Conservation (phyloP, 371 early-diverging fungal species). For the Mucor racemosus region DNA sequence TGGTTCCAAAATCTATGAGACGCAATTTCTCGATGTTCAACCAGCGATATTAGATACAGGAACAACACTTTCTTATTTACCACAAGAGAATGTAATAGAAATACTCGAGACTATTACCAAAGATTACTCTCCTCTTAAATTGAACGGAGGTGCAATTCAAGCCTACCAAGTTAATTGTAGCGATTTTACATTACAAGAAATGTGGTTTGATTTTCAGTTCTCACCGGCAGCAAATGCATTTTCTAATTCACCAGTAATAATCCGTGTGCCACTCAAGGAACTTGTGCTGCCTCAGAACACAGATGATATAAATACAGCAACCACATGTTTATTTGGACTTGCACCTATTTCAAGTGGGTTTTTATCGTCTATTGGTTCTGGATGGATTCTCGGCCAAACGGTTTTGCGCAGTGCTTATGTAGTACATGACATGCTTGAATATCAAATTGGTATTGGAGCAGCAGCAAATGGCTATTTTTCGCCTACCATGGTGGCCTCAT, state of each 20-base stretch:
- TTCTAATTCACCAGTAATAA: conserved; percentile 10
- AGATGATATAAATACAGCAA: conserved; percentile 13
- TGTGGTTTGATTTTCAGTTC: conserved; percentile 27
- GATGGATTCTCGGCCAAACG: conserved; percentile 37
- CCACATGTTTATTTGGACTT: conserved; percentile 36
- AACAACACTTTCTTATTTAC: conserved; percentile 34
- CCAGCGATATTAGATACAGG: conserved; percentile 41
- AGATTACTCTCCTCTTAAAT: conserved; percentile 10
- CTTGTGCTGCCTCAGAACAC: conserved; percentile 30
- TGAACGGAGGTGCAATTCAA: conserved; percentile 14
- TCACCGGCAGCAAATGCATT: neutral
- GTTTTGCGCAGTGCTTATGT: conserved; percentile 40
- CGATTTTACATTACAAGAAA: neutral
- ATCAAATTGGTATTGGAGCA: conserved; percentile 20
- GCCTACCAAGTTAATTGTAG: conserved; percentile 27
- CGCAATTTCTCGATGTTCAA: conserved; percentile 13
- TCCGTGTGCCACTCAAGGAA: conserved; percentile 29
- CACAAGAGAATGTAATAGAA: conserved; percentile 5
- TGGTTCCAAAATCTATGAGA: conserved; percentile 11
- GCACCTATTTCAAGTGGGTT: conserved; percentile 23
- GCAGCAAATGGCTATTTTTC: conserved; percentile 27
- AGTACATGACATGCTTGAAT: conserved; percentile 34
- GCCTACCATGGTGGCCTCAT: conserved; percentile 11
- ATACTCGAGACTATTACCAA: conserved; percentile 16
- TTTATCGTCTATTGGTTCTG: conserved; percentile 17